A percentile compares a stretch with the other conserved stretches of the same genome.
phyloP scores from a whole-genome alignment of 306 rosid genomes.

The Myrica gale region DNA sequence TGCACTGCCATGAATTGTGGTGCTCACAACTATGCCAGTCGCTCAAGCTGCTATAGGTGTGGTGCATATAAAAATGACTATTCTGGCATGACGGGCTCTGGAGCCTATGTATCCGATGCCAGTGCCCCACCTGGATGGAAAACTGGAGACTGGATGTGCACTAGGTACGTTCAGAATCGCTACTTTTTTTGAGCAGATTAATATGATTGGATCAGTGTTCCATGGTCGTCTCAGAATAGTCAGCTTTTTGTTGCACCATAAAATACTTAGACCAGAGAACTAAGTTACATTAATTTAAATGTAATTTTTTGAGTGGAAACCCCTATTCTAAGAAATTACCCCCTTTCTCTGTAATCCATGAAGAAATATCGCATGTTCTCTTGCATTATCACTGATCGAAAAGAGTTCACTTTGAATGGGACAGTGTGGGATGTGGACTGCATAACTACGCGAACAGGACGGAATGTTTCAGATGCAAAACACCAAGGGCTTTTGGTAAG shows the following conservation, averaged over 20 bases:
- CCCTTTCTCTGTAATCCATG: neutral
- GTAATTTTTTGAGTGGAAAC: no score
- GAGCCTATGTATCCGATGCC: conserved; percentile 51
- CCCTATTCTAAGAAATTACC: neutral
- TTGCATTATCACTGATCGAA: conserved; percentile 11
- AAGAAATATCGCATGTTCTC: conserved; percentile 3
- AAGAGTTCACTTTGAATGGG: conserved; percentile 12
- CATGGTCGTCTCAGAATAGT: neutral
- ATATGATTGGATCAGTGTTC: neutral
- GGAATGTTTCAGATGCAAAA: conserved; percentile 83
- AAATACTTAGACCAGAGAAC: neutral
- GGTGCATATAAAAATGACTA: conserved; percentile 57
- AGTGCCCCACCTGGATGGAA: conserved; percentile 93
- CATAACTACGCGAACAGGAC: conserved; percentile 90
- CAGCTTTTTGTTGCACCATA: conserved; percentile 24
- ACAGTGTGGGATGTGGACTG: conserved; percentile 79
- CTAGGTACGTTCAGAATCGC: conserved; percentile 50
- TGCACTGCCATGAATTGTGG: conserved; percentile 70
- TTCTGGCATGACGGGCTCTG: conserved; percentile 42
- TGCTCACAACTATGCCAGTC: conserved; percentile 91
- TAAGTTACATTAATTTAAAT: neutral
- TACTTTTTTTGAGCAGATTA: conserved; percentile 13
- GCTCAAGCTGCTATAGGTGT: conserved; percentile 73
- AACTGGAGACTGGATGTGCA: conserved; percentile 91
- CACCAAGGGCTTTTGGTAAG: conserved; percentile 65